Percentiles rank a stretch among this genome's conserved stretches.
Evolutionary conservation across 192 early-diverging fungal species (phyloP).

Genomic region (Linnemannia schmuckeri): DNA sequence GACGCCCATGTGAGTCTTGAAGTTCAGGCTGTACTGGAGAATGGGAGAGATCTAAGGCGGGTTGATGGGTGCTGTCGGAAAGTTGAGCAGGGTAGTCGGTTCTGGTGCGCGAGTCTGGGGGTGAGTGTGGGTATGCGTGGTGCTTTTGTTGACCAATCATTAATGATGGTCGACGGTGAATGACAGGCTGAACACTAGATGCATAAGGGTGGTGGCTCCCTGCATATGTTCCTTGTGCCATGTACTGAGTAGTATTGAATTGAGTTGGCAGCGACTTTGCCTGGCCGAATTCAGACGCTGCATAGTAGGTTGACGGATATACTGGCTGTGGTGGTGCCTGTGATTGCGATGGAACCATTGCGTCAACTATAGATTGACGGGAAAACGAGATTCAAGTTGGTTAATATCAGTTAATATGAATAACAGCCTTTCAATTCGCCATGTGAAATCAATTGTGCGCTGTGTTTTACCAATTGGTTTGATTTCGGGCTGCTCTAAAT

Average conservation of each 20-base stretch:
- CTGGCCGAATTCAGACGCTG: background rate
- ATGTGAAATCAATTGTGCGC: background rate
- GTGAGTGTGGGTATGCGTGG: background rate
- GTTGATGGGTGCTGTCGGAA: constrained; percentile 4
- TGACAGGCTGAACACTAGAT: background rate
- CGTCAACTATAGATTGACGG: background rate
- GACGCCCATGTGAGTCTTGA: background rate
- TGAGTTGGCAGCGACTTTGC: constrained; percentile 2
- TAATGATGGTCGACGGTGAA: constrained; percentile 16
- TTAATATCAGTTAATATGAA: background rate
- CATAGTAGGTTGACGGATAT: background rate
- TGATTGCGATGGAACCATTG: constrained; percentile 24
- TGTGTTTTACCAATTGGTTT: background rate
- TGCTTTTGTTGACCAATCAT: background rate
- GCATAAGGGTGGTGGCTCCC: background rate
- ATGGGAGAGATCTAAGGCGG: background rate
- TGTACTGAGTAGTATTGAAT: constrained; percentile 5
- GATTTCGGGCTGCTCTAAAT: background rate
- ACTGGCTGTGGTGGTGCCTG: background rate
- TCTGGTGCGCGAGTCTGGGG: constrained; percentile 1
- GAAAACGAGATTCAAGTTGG: background rate
- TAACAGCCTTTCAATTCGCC: background rate
- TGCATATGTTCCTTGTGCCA: constrained; percentile 11
- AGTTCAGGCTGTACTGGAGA: constrained; percentile 1
- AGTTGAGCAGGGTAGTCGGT: constrained; percentile 3